These are phyloP conservation scores for Endoconidiophora laricicola DNA, from an alignment of 2,329 filamentous ascomycete genomes.

Conservation along the genomic window DNA sequence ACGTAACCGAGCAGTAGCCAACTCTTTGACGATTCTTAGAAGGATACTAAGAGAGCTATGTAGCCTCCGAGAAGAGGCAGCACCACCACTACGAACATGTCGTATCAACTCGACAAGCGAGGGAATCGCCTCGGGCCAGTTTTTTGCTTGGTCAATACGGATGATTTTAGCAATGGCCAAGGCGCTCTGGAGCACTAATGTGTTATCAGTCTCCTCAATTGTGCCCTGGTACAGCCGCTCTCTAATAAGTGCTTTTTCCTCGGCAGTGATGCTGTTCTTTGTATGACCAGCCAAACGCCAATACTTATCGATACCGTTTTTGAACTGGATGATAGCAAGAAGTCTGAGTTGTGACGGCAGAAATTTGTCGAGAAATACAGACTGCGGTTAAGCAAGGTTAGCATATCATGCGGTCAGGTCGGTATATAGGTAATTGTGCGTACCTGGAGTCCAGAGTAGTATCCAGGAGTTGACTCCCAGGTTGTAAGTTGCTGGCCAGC, in stretches of 20 bases:
- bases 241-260: conserved; percentile 65
- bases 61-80: conserved; percentile 33
- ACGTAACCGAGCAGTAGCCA: conserved; percentile 62
- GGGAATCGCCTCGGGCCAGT: conserved; percentile 55
- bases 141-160: conserved; percentile 71
- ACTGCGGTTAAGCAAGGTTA: conserved; percentile 26
- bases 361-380: conserved; percentile 64
- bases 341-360: conserved; percentile 67
- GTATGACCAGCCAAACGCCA: conserved; percentile 51
- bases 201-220: conserved; percentile 56
- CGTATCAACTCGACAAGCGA: conserved; percentile 50
- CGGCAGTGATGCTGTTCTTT: conserved; percentile 50
- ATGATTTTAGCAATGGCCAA: conserved; percentile 76
- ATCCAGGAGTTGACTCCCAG: conserved; percentile 52
- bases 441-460: conserved; percentile 54
- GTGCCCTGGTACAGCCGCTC: conserved; percentile 59
- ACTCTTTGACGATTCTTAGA: conserved; percentile 77
- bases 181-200: conserved; percentile 74
- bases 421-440: conserved; percentile 8
- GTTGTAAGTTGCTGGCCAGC: conserved; percentile 53
- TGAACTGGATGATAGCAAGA: conserved; percentile 82
- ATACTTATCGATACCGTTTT: conserved; percentile 90
- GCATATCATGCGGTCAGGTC: conserved; percentile 7
- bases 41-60: conserved; percentile 59
- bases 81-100: conserved; percentile 23